phyloP scores from a whole-genome alignment of 768 basidiomycete species.

The Cantharellus cinnabarinus region DNA sequence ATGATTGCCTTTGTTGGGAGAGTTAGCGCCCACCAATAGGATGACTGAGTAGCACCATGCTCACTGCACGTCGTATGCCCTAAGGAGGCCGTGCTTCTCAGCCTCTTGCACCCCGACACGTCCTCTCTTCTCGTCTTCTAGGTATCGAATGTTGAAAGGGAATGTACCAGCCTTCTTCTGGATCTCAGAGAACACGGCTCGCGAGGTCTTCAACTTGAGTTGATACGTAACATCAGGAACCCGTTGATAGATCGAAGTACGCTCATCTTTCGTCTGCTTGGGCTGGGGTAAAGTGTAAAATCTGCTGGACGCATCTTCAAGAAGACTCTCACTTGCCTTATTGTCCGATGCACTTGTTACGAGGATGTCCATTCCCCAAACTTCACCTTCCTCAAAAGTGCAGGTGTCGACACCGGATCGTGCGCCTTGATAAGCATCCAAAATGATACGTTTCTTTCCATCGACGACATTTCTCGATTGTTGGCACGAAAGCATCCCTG shows the following conservation, averaged over 20 bases:
- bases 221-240: conserved; percentile 77
- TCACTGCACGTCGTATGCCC: conserved; percentile 86
- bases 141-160: conserved; percentile 86
- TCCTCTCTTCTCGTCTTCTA: conserved; percentile 91
- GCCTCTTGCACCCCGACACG: conserved; percentile 93
- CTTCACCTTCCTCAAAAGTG: conserved; percentile 81
- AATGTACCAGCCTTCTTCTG: conserved; percentile 96
- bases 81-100: conserved; percentile 80
- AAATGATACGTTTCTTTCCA: conserved; percentile 86
- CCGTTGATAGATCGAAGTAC: conserved; percentile 85
- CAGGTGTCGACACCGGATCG: conserved; percentile 68
- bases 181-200: conserved; percentile 90
- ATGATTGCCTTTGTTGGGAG: conserved; percentile 39
- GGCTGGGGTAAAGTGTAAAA: not conserved
- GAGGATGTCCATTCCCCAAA: conserved; percentile 86
- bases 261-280: conserved; percentile 35
- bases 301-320: too few relatives aligned
- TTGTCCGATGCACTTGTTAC: conserved; percentile 77
- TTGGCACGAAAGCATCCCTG: conserved; percentile 89
- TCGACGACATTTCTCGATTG: conserved; percentile 89
- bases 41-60: conserved; percentile 13
- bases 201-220: conserved; percentile 93
- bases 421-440: conserved; percentile 72
- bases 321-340: conserved; percentile 34
- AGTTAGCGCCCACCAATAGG: not conserved